Base-by-base conservation (phyloP, 495 filamentous ascomycete species). In the Penicillium fimorum region DNA sequence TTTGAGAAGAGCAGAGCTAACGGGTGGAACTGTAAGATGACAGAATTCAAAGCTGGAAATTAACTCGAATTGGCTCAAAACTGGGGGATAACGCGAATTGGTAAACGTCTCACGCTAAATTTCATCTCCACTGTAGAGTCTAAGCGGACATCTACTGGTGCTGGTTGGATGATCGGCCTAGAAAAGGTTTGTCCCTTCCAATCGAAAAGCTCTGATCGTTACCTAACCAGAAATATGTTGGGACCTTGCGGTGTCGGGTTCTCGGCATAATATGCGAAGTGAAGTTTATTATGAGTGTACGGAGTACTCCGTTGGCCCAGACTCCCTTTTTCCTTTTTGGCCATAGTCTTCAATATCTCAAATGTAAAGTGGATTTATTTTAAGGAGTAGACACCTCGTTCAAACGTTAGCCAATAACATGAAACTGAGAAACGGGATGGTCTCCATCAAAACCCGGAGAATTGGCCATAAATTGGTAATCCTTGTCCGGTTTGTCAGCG, bases 141-240 rank as follows among this genome's bases (percentile, higher is more conserved):
- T 58, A 47, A 59, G 57, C 63, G 58, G 6, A 48, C 24, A 18
- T 51, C 17, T 52, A 48, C 52, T 59, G 22, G 7, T 45, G 42
- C 13, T 65, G 61, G 55, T 63, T 66, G 63, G 63, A 50, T 29
- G 48, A 37, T 8, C 27, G n/a, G 30, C 13, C n/a, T n/a, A n/a
- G n/a, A n/a, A 55, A 63, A 58, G 60, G 35, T 62, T 59, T 65
- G 5, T 51, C 43, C 50, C 58, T 37, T 12, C 4, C 49, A 38
- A 62, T 59, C 35, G 47, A 56, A 30, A 61, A 17, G 32, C 8
- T 43, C 32, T 37, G 61, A 64, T 64, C 62, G 15, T 61, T 58
- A 20, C 61, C 57, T 32, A 59, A 48, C 25, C 24, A 44, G 33
- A 46, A 47, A 22, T 40, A 46, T 50, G 30, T 18, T 22, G 43